phyloP scores from a whole-genome alignment of 805 yeast species.

The Candida nanaspora region DNA sequence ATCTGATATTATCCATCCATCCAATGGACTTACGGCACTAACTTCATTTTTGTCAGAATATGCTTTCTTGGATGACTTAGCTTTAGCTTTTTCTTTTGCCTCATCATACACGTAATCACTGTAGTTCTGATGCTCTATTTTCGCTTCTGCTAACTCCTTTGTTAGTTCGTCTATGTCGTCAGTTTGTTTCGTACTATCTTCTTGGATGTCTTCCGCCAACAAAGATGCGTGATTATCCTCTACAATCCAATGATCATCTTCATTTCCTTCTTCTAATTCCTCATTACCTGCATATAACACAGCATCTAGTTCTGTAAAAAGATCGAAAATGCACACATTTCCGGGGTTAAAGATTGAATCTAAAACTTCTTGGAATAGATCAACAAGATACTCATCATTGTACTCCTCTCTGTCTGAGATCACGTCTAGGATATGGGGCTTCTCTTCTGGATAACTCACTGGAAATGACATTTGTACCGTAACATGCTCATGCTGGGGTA shows the following conservation, averaged over 20 bases:
- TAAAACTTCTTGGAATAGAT: slow-evolving; percentile 42
- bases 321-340: slow-evolving; percentile 73
- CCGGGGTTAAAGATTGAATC: slow-evolving; percentile 49
- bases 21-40: slow-evolving; percentile 44
- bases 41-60: slow-evolving; percentile 3
- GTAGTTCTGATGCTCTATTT: background rate
- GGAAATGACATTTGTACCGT: slow-evolving; percentile 70
- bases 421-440: slow-evolving; percentile 62
- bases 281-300: slow-evolving; percentile 33
- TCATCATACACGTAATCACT: slow-evolving; percentile 19
- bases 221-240: slow-evolving; percentile 5
- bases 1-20: slow-evolving; percentile 72
- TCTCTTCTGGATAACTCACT: slow-evolving; percentile 52
- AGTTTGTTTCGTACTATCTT: no score
- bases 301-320: slow-evolving; percentile 59
- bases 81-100: slow-evolving; percentile 19
- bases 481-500: slow-evolving; percentile 59
- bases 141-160: background rate
- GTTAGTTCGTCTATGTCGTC: slow-evolving; percentile 4
- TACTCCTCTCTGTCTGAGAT: slow-evolving; percentile 17
- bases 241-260: slow-evolving; percentile 17
- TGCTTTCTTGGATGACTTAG: slow-evolving; percentile 1
- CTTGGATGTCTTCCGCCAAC: background rate
- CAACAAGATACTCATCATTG: slow-evolving; percentile 40
- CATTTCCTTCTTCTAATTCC: slow-evolving; percentile 15